Evolutionary conservation across 2,329 filamentous ascomycete genomes (phyloP).

Genomic region (Penicillium paneum): DNA sequence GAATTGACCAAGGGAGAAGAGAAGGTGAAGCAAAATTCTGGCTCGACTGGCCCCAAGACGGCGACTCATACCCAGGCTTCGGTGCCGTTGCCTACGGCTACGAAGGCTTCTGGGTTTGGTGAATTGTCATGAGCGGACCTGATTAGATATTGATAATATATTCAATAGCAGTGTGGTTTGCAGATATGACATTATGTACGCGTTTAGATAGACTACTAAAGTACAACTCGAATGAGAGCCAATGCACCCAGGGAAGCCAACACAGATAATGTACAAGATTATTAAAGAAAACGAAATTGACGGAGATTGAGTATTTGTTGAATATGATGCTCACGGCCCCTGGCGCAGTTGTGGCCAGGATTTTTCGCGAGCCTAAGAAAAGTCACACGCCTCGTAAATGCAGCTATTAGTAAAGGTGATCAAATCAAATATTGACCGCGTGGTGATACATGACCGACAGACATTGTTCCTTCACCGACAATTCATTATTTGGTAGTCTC

Average conservation of each 20-base stretch:
- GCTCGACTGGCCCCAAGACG: constrained; percentile 39
- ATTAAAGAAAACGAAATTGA: not conserved
- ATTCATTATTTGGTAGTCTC: constrained; percentile 10
- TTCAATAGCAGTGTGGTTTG: not conserved
- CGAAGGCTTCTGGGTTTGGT: not conserved
- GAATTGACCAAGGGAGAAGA: constrained; percentile 54
- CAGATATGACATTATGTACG: not conserved
- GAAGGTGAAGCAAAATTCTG: constrained; percentile 35
- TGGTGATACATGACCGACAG: constrained; percentile 4
- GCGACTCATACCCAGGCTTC: constrained; percentile 48
- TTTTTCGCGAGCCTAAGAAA: not conserved
- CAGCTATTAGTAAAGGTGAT: constrained; percentile 2
- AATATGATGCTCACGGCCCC: not conserved
- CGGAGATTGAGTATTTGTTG: not conserved
- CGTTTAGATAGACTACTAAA: not conserved
- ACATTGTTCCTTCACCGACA: not conserved
- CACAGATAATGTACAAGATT: constrained; percentile 5
- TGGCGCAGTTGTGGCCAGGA: not conserved
- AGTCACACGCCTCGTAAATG: constrained; percentile 17
- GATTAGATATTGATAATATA: not conserved
- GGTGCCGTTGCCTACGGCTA: constrained; percentile 32
- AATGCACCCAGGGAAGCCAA: not conserved
- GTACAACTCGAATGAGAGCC: not conserved
- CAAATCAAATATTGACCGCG: not conserved
- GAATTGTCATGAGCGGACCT: not conserved